phyloP scores from a whole-genome alignment of 1,284 basidiomycete species.

The Laetiporus sulphureus region DNA sequence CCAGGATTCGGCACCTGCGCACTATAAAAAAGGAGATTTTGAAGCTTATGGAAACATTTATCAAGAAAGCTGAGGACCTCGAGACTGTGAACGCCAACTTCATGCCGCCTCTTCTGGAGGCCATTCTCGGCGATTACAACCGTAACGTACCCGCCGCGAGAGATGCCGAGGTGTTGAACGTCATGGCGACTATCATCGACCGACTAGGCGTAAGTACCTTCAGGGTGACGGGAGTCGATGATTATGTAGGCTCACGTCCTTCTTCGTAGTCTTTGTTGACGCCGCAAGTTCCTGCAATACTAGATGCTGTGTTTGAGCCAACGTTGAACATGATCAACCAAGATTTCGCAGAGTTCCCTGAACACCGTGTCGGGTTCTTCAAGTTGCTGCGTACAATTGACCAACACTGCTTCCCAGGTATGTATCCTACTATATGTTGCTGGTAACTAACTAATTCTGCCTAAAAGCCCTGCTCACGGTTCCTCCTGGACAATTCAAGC shows the following conservation, averaged over 20 bases:
- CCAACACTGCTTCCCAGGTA: slow-evolving; percentile 92
- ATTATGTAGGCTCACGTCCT: slow-evolving; percentile 2
- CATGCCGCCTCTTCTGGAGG: slow-evolving; percentile 94
- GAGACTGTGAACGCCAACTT: slow-evolving; percentile 89
- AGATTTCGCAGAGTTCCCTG: slow-evolving; percentile 97
- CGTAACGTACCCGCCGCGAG: slow-evolving; percentile 91
- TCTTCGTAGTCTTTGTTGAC: slow-evolving; percentile 66
- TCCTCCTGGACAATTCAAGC: slow-evolving; percentile 91
- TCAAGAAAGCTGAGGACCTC: slow-evolving; percentile 94
- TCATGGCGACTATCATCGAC: slow-evolving; percentile 94
- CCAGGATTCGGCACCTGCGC: slow-evolving; percentile 89
- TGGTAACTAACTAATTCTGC: slow-evolving; percentile 6
- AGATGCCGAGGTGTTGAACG: slow-evolving; percentile 96
- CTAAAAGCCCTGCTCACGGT: slow-evolving; percentile 76
- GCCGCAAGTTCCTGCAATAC: slow-evolving; percentile 92
- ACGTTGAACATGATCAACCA: slow-evolving; percentile 99
- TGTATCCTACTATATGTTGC: neutral
- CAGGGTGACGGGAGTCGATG: neutral
- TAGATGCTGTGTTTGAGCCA: slow-evolving; percentile 97
- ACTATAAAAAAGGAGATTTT: slow-evolving; percentile 99
- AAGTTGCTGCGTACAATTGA: slow-evolving; percentile 94
- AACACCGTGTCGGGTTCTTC: slow-evolving; percentile 98
- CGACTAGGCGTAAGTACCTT: slow-evolving; percentile 68
- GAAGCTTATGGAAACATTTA: slow-evolving; percentile 96
- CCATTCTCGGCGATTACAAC: slow-evolving; percentile 95